Conservation (phyloP, 2,329 filamentous ascomycete genomes). For the Cytospora paraplurivora region DNA sequence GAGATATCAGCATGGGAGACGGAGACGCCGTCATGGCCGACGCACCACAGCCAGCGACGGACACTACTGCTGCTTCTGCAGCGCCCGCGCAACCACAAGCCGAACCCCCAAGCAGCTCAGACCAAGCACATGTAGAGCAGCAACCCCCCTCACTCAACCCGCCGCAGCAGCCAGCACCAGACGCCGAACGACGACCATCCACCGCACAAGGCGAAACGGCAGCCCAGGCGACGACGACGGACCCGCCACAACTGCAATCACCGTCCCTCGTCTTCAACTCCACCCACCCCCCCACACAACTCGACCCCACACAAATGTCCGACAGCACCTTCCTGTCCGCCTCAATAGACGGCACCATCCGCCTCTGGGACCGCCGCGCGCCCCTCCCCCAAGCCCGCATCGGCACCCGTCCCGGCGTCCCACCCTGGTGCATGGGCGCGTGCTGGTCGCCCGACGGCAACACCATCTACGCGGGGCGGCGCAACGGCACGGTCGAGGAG, state of each 20-base stretch:
- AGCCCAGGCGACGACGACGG: neutral
- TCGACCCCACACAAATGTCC: slow-evolving; percentile 61
- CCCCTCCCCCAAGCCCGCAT: slow-evolving; percentile 79
- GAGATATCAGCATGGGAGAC: slow-evolving; percentile 42
- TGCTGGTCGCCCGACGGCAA: slow-evolving; percentile 97
- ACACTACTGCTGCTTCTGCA: neutral
- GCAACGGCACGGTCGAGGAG: slow-evolving; percentile 93
- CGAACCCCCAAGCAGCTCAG: slow-evolving; percentile 26
- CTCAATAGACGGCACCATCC: slow-evolving; percentile 81
- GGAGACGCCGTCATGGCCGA: slow-evolving; percentile 40
- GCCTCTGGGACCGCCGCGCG: slow-evolving; percentile 89
- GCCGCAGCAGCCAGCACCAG: slow-evolving; percentile 21
- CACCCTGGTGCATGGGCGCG: slow-evolving; percentile 96
- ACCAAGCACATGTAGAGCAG: neutral
- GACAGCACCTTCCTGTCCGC: slow-evolving; percentile 86
- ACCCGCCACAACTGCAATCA: slow-evolving; percentile 31
- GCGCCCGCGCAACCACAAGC: neutral
- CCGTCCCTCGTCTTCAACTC: slow-evolving; percentile 44
- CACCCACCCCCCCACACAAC: slow-evolving; percentile 42
- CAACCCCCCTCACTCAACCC: slow-evolving; percentile 5
- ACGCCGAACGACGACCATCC: slow-evolving; percentile 22
- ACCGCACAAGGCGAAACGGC: slow-evolving; percentile 25
- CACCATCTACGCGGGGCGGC: slow-evolving; percentile 86
- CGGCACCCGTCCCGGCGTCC: slow-evolving; percentile 70
- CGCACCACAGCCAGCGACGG: slow-evolving; percentile 20